Percentiles rank a stretch among this genome's conserved stretches.
These are phyloP conservation scores for Yarrowia sp. DNA, from an alignment of 805 yeast genomes.

Conservation along the genomic window DNA sequence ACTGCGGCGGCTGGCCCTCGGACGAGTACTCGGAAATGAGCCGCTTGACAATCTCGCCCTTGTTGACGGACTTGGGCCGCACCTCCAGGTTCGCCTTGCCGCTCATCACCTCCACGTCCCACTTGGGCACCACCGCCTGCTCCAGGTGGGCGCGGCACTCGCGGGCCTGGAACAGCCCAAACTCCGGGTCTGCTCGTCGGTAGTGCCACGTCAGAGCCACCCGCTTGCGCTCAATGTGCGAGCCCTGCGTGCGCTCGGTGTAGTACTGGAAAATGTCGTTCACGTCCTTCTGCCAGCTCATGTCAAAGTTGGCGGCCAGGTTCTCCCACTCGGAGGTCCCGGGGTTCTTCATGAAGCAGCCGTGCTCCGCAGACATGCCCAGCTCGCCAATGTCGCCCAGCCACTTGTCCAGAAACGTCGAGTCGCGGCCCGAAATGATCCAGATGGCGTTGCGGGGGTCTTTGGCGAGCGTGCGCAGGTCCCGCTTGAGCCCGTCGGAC, in stretches of 20 bases:
- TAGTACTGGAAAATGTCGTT: conserved; percentile 72
- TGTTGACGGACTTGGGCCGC: conserved; percentile 92
- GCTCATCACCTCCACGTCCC: conserved; percentile 92
- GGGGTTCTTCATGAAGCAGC: conserved; percentile 88
- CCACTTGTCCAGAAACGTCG: conserved; percentile 86
- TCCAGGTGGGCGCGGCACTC: conserved; percentile 71
- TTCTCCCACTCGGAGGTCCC: conserved; percentile 77
- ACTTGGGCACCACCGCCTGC: conserved; percentile 63
- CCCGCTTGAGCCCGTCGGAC: conserved; percentile 67
- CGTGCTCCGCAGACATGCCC: conserved; percentile 96
- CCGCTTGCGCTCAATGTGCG: conserved; percentile 83
- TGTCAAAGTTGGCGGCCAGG: conserved; percentile 79
- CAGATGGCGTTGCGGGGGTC: conserved; percentile 89
- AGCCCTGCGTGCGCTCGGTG: conserved; percentile 90
- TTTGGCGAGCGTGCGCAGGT: conserved; percentile 64
- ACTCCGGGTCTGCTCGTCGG: conserved; percentile 90
- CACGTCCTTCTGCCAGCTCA: conserved; percentile 94
- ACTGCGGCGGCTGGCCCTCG: conserved; percentile 69
- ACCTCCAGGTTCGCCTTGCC: conserved; percentile 98
- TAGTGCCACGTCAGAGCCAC: conserved; percentile 99
- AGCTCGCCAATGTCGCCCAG: conserved; percentile 69
- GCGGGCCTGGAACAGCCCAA: conserved; percentile 85
- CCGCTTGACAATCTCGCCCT: conserved; percentile 92
- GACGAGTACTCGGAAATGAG: conserved; percentile 59
- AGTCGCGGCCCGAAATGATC: conserved; percentile 97